Conservation (phyloP, 345 rosid genomes). For the Syzygium grande region DNA sequence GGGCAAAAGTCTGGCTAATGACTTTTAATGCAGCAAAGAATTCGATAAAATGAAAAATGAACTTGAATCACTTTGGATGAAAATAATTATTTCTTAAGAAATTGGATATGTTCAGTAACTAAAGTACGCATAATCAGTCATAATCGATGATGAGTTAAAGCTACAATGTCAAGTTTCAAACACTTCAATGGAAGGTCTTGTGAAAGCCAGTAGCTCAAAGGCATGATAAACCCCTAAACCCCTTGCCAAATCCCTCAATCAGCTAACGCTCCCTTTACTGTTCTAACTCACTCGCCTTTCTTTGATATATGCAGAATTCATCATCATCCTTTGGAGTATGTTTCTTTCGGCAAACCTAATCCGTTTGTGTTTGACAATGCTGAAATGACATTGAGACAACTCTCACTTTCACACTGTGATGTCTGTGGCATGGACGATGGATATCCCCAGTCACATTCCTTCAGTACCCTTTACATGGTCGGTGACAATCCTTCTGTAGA, state of each 20-base stretch:
- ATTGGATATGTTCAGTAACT: neutral
- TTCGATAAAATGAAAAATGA: neutral
- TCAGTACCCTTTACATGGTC: constrained; percentile 64
- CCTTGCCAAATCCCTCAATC: neutral
- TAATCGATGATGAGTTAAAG: neutral
- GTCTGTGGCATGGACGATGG: neutral
- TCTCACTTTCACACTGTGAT: constrained; percentile 13
- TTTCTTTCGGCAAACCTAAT: constrained; percentile 72
- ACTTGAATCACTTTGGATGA: neutral
- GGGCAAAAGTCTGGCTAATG: too few species aligned
- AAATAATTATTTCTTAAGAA: neutral
- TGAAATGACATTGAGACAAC: constrained; percentile 39
- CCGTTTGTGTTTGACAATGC: constrained; percentile 65
- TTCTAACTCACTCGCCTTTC: neutral
- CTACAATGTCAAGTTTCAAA: neutral
- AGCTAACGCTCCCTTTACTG: neutral
- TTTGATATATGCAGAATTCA: constrained; percentile 43
- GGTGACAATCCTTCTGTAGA: constrained; percentile 87
- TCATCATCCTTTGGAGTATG: constrained; percentile 40
- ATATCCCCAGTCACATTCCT: constrained; percentile 21
- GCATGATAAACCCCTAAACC: neutral
- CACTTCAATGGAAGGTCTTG: neutral
- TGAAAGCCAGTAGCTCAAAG: neutral
- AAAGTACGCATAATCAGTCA: neutral
- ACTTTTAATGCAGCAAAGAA: too few species aligned